Evolutionary conservation across 2,329 filamentous ascomycete species (phyloP).

Genomic region (Alternaria longipes): DNA sequence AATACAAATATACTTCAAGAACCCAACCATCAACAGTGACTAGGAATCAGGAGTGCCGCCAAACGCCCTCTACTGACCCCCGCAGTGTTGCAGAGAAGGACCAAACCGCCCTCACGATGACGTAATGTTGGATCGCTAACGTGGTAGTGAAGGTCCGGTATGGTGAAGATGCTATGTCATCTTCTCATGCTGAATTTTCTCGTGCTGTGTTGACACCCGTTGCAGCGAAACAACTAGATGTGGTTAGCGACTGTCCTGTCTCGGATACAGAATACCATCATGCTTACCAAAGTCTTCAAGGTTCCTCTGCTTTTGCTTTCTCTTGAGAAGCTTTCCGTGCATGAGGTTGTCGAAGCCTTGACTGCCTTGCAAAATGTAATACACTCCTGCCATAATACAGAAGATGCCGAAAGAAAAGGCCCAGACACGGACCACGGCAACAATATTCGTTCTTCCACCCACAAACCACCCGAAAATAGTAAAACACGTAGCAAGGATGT

Average conservation of each 20-base stretch:
- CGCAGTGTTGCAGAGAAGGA: neutral
- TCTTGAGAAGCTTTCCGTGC: conserved; percentile 87
- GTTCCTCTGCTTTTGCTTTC: conserved; percentile 81
- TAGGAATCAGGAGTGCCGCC: neutral
- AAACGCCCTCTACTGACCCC: neutral
- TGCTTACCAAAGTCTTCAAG: conserved; percentile 87
- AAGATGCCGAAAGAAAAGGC: conserved; percentile 91
- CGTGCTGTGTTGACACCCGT: conserved; percentile 90
- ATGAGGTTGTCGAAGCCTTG: conserved; percentile 88
- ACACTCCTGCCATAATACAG: conserved; percentile 79
- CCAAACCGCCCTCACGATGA: neutral
- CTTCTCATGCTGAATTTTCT: conserved; percentile 83
- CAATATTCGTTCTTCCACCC: conserved; percentile 74
- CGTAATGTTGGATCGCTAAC: neutral
- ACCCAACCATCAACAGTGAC: neutral
- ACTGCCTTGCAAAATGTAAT: conserved; percentile 83
- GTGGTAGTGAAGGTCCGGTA: neutral
- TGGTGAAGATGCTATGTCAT: conserved; percentile 66
- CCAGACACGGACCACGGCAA: conserved; percentile 88
- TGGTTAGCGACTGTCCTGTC: conserved; percentile 57
- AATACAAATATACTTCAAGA: neutral
- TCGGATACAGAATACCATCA: conserved; percentile 31
- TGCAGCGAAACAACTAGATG: conserved; percentile 81
- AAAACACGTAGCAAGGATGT: conserved; percentile 86
- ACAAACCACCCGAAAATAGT: conserved; percentile 86